phyloP scores from a whole-genome alignment of 2,329 filamentous ascomycete genomes.

The Atkinsonella hypoxylon region DNA sequence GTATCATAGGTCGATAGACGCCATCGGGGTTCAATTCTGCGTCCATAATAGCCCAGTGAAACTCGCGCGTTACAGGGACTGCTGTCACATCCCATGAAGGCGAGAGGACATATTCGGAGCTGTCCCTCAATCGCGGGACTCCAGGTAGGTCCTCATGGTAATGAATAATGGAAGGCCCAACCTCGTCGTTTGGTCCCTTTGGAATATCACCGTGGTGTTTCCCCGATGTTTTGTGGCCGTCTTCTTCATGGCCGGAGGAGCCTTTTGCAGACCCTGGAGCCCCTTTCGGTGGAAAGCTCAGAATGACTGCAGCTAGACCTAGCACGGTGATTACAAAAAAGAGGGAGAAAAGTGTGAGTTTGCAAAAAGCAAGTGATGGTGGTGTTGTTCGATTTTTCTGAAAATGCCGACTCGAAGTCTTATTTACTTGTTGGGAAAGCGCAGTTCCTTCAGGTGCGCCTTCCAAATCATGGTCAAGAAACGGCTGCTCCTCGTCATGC shows the following conservation, averaged over 20 bases:
- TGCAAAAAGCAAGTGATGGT: slow-evolving; percentile 4
- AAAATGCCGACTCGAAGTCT: background rate
- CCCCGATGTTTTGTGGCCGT: background rate
- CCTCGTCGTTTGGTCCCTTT: background rate
- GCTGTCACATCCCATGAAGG: slow-evolving; percentile 42
- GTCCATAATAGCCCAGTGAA: slow-evolving; percentile 48
- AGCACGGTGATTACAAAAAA: slow-evolving; percentile 14
- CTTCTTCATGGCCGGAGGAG: background rate
- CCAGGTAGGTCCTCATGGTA: slow-evolving; percentile 14
- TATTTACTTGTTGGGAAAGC: too few species aligned
- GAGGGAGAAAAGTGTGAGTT: slow-evolving; percentile 11
- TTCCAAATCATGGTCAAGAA: background rate
- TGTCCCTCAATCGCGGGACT: slow-evolving; percentile 16
- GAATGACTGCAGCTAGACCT: slow-evolving; percentile 10
- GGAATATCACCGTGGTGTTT: background rate
- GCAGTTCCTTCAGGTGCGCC: background rate
- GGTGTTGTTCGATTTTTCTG: background rate
- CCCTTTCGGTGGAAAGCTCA: slow-evolving; percentile 10
- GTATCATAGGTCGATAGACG: slow-evolving; percentile 45
- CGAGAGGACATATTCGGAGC: slow-evolving; percentile 44
- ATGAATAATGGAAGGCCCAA: slow-evolving; percentile 6
- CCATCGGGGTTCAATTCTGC: slow-evolving; percentile 49
- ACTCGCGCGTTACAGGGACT: slow-evolving; percentile 38
- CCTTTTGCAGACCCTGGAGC: background rate
- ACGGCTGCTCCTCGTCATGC: slow-evolving; percentile 1